phyloP scores from a whole-genome alignment of 2,329 filamentous ascomycete genomes.

The Penicillium fuscoglaucum region DNA sequence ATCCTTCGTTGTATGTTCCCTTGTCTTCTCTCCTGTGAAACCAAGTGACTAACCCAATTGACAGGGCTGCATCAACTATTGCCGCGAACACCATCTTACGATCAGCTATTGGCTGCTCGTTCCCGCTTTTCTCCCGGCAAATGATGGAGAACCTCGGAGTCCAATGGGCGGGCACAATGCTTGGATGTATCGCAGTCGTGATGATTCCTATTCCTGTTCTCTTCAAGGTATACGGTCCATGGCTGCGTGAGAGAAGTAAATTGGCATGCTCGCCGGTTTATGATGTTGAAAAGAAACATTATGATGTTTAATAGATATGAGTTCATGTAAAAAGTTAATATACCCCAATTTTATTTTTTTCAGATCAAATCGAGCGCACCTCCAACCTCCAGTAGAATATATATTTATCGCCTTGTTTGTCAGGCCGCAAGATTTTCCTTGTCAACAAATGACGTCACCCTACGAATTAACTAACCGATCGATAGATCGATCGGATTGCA shows the following conservation, averaged over 20 bases:
- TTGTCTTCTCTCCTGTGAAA: too few species aligned
- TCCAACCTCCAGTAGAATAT: not conserved
- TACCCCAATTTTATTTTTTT: not conserved
- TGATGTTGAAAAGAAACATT: constrained; percentile 10
- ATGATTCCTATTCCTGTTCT: constrained; percentile 13
- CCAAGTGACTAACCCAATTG: constrained; percentile 6
- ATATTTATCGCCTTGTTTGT: not conserved
- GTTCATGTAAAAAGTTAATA: not conserved
- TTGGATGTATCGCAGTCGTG: constrained; percentile 7
- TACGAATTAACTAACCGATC: not conserved
- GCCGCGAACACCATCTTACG: constrained; percentile 11
- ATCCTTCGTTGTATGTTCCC: constrained; percentile 50
- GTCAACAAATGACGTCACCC: not conserved
- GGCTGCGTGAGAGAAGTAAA: constrained; percentile 7
- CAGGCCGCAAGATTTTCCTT: not conserved
- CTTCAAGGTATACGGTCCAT: constrained; percentile 11
- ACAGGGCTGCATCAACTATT: constrained; percentile 11
- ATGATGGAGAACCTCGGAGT: constrained; percentile 13
- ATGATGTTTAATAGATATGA: constrained; percentile 9
- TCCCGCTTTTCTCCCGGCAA: constrained; percentile 10
- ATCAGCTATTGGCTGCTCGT: constrained; percentile 10
- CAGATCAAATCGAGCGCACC: not conserved
- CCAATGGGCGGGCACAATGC: constrained; percentile 11
- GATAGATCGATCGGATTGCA: not conserved
- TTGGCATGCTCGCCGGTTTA: constrained; percentile 11